Evolutionary conservation across 2,329 filamentous ascomycete species (phyloP).

Genomic region (Sphaerulina populicola): DNA sequence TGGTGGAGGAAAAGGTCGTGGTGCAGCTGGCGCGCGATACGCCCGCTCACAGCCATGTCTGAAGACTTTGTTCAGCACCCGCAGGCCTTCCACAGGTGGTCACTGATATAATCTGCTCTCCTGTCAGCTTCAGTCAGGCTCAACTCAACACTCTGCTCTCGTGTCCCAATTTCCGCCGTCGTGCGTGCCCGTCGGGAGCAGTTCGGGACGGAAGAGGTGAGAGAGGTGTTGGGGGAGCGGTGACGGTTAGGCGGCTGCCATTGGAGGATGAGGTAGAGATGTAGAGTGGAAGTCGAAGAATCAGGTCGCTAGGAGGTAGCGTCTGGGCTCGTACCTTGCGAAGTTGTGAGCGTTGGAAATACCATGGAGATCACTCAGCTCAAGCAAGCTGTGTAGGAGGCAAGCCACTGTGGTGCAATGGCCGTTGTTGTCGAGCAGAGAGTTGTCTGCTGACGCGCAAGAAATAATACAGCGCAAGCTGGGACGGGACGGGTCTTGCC

Average conservation of each 20-base stretch:
- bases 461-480: background rate
- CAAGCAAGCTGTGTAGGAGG: background rate
- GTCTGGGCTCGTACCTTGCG: conserved; percentile 38
- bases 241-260: background rate
- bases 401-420: conserved; percentile 7
- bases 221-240: conserved; percentile 1
- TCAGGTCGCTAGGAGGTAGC: too few species aligned
- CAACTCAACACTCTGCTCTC: background rate
- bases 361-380: conserved; percentile 32
- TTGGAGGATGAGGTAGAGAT: background rate
- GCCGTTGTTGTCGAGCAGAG: background rate
- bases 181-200: background rate
- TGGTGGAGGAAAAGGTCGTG: conserved; percentile 23
- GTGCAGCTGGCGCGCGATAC: conserved; percentile 29
- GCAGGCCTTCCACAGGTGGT: conserved; percentile 61
- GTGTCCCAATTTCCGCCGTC: background rate
- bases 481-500: too few species aligned
- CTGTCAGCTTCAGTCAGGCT: conserved; percentile 2
- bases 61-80: conserved; percentile 43
- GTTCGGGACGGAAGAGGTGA: background rate
- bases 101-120: conserved; percentile 54
- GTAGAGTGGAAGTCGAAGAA: too few species aligned
- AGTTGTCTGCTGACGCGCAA: background rate
- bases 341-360: conserved; percentile 46
- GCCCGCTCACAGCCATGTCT: conserved; percentile 26